phyloP scores from a whole-genome alignment of 768 basidiomycete genomes.

The Hydnomerulius pinastri region DNA sequence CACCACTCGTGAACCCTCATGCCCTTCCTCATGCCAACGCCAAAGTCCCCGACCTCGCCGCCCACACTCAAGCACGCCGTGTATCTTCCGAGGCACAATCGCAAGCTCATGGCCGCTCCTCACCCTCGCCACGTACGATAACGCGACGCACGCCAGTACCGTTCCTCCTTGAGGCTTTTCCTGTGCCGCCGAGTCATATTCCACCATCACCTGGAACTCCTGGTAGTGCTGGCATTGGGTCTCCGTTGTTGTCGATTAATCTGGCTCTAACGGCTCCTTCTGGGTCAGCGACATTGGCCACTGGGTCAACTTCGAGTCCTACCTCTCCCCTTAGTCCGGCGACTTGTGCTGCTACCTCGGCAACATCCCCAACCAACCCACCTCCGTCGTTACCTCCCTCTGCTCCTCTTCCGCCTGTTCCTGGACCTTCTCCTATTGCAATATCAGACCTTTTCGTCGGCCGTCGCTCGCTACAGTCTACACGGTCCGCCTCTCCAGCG shows the following conservation, averaged over 20 bases:
- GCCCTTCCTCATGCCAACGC: background rate
- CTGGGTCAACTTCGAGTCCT: conserved; percentile 5
- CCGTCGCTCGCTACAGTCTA: conserved; percentile 34
- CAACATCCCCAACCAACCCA: conserved; percentile 40
- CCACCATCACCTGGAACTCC: conserved; percentile 28
- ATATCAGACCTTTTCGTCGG: conserved; percentile 47
- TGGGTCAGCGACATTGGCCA: background rate
- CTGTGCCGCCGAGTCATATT: conserved; percentile 36
- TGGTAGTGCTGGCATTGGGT: conserved; percentile 8
- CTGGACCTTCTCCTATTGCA: conserved; percentile 61
- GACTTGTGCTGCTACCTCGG: conserved; percentile 12
- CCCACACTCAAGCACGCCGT: conserved; percentile 13
- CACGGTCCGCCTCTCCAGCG: conserved; percentile 24
- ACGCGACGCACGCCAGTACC: conserved; percentile 35
- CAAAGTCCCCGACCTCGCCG: conserved; percentile 10
- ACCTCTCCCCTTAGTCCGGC: conserved; percentile 17
- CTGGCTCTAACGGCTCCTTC: conserved; percentile 4
- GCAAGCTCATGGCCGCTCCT: conserved; percentile 23
- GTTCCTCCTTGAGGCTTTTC: conserved; percentile 39
- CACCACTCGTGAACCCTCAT: conserved; percentile 13
- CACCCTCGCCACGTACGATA: conserved; percentile 22
- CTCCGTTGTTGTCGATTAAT: conserved; percentile 15
- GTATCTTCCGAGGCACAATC: conserved; percentile 28
- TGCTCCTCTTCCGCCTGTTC: conserved; percentile 64
- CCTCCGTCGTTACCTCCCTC: conserved; percentile 61